Conservation (phyloP, 495 filamentous ascomycete genomes). For the Hypoxylon lenormandii region DNA sequence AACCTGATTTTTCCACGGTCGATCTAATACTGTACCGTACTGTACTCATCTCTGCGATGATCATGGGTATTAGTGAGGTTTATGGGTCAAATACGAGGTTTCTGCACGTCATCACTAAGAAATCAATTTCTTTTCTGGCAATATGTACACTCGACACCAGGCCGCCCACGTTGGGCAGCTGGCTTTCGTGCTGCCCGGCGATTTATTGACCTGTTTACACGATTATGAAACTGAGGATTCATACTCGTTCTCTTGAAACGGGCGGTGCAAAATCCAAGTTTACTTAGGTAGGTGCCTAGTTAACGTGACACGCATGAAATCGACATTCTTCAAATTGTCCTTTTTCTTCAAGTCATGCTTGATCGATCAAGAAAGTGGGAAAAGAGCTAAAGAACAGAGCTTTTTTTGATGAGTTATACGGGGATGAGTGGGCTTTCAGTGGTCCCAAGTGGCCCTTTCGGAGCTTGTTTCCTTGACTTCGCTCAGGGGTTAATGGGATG, state of each 20-base stretch:
- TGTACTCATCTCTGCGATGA: slow-evolving; percentile 30
- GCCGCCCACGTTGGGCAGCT: slow-evolving; percentile 24
- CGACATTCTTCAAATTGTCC: not conserved
- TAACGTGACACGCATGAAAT: not conserved
- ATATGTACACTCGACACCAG: not conserved
- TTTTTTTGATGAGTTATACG: slow-evolving; percentile 4
- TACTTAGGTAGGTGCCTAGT: not conserved
- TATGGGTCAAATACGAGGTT: slow-evolving; percentile 48
- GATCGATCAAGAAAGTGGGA: slow-evolving; percentile 13
- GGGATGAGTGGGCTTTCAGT: slow-evolving; percentile 4
- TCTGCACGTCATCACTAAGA: slow-evolving; percentile 39
- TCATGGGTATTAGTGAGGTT: slow-evolving; percentile 34
- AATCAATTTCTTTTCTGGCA: slow-evolving; percentile 29
- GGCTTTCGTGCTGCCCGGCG: slow-evolving; percentile 9
- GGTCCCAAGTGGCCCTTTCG: slow-evolving; percentile 12
- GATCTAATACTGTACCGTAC: slow-evolving; percentile 15
- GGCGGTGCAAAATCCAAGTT: not conserved
- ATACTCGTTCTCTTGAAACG: slow-evolving; percentile 20
- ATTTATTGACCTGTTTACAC: not conserved
- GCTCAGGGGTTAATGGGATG: slow-evolving; percentile 19
- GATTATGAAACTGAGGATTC: slow-evolving; percentile 28
- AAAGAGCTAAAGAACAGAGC: slow-evolving; percentile 8
- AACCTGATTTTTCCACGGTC: slow-evolving; percentile 19
- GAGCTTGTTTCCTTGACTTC: slow-evolving; percentile 43
- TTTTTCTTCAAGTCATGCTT: not conserved